phyloP scores from a whole-genome alignment of 1,139 yeast species.

The Candida pseudocylindracea region DNA sequence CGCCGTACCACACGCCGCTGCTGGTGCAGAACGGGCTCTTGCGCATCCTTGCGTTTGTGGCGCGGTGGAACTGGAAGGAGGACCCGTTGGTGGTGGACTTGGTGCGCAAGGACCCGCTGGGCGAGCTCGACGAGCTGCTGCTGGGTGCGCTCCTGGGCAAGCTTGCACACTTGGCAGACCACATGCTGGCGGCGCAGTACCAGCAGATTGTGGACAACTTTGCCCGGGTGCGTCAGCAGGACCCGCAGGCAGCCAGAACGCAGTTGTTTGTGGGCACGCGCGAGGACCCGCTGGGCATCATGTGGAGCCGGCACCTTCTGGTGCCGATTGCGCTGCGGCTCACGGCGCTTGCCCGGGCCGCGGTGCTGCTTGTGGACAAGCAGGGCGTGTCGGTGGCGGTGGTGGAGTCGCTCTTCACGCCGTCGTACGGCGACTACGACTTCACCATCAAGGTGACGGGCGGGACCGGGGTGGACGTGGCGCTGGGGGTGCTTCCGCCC shows the following conservation, averaged over 20 bases:
- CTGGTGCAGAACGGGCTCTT: slow-evolving; percentile 66
- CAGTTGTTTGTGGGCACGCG: slow-evolving; percentile 70
- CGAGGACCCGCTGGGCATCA: slow-evolving; percentile 62
- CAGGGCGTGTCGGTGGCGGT: slow-evolving; percentile 21
- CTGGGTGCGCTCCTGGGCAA: slow-evolving; percentile 7
- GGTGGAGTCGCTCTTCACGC: slow-evolving; percentile 41
- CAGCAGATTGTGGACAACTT: slow-evolving; percentile 46
- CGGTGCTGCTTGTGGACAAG: slow-evolving; percentile 25
- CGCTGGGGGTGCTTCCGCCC: slow-evolving; percentile 33
- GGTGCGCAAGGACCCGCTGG: slow-evolving; percentile 19
- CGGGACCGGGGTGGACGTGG: slow-evolving; percentile 12
- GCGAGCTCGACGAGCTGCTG: slow-evolving; percentile 7
- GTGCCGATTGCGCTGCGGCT: slow-evolving; percentile 71
- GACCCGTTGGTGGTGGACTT: slow-evolving; percentile 65
- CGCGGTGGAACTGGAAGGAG: slow-evolving; percentile 89
- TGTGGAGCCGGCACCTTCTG: slow-evolving; percentile 56
- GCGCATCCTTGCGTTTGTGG: slow-evolving; percentile 45
- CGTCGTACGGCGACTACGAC: slow-evolving; percentile 72
- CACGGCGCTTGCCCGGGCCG: slow-evolving; percentile 72
- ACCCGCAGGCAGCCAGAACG: slow-evolving; percentile 61
- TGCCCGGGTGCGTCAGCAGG: slow-evolving; percentile 40
- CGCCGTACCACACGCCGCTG: slow-evolving; percentile 62
- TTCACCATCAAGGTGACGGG: slow-evolving; percentile 41
- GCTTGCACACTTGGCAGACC: slow-evolving; percentile 23
- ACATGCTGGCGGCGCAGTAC: slow-evolving; percentile 35